A percentile compares a stretch with the other conserved stretches of the same genome.
phyloP scores from a whole-genome alignment of 257 asterid genomes.

The Solanum pinnatisectum region DNA sequence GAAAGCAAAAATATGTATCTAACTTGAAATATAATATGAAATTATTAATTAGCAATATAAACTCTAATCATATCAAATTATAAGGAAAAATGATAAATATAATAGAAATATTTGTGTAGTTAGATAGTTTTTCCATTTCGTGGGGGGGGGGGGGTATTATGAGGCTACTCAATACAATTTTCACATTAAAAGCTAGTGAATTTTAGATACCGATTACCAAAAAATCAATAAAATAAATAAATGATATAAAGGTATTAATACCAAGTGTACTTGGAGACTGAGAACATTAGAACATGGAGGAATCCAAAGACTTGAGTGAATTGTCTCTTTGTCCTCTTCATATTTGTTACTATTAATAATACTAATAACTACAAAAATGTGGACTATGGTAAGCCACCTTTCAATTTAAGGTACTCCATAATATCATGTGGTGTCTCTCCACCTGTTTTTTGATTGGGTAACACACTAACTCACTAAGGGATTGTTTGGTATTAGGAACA shows the following conservation, averaged over 20 bases:
- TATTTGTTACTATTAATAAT: neutral
- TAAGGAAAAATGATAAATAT: too few relatives aligned
- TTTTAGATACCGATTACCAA: too few relatives aligned
- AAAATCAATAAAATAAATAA: too few relatives aligned
- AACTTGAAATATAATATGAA: too few relatives aligned
- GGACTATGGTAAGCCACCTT: neutral
- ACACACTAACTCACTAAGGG: neutral
- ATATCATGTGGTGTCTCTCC: neutral
- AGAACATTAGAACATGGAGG: neutral
- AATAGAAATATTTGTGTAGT: too few relatives aligned
- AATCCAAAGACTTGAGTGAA: neutral
- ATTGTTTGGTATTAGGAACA: neutral
- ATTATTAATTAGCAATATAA: too few relatives aligned
- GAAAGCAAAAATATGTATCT: too few relatives aligned
- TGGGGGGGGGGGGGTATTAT: too few relatives aligned
- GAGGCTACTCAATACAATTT: too few relatives aligned
- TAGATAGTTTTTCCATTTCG: too few relatives aligned
- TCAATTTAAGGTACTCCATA: neutral
- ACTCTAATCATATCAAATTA: too few relatives aligned
- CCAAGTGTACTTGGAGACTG: neutral
- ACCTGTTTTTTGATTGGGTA: neutral
- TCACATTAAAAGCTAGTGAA: too few relatives aligned
- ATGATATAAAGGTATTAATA: neutral
- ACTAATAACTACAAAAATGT: neutral
- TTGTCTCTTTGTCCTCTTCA: neutral